Conservation (phyloP, 73 alveolate species). For the Stentor roeselii region DNA sequence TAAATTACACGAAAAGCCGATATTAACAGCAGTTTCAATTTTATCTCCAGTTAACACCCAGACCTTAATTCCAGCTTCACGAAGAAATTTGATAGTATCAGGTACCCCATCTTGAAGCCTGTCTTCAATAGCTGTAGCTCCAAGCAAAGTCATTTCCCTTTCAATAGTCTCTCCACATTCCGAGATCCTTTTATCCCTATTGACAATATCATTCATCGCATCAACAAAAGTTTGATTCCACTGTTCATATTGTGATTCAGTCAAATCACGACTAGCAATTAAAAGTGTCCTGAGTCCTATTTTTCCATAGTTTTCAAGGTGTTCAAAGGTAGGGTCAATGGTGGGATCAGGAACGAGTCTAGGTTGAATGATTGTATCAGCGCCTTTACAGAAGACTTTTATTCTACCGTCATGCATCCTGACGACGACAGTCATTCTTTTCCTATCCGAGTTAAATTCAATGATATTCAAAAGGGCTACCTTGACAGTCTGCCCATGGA, state of each 20-base stretch:
- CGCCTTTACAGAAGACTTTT: conserved; percentile 68
- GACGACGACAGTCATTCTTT: conserved; percentile 89
- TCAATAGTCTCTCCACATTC: conserved; percentile 44
- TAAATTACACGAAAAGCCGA: conserved; percentile 19
- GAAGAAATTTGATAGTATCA: conserved; percentile 57
- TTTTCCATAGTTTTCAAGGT: conserved; percentile 25
- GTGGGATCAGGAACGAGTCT: conserved; percentile 28
- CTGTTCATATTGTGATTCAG: conserved; percentile 45
- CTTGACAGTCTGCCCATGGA: conserved; percentile 32
- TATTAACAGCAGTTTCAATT: conserved; percentile 91
- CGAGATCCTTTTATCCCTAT: conserved; percentile 20
- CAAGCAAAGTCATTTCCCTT: conserved; percentile 39
- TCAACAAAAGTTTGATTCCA: conserved; percentile 32
- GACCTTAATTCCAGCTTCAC: conserved; percentile 44
- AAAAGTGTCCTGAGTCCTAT: conserved; percentile 81
- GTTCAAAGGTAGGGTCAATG: neutral
- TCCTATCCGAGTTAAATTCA: conserved; percentile 91
- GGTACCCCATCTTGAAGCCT: conserved; percentile 73
- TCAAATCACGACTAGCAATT: conserved; percentile 68
- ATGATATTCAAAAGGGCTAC: conserved; percentile 65
- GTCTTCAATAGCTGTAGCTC: conserved; percentile 73
- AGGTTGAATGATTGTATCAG: conserved; percentile 55
- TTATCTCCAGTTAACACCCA: conserved; percentile 75
- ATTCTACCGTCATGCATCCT: conserved; percentile 56
- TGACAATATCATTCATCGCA: conserved; percentile 26